These are phyloP conservation scores for Serendipita indica DNA, from an alignment of 768 basidiomycete species.

Conservation along the genomic window DNA sequence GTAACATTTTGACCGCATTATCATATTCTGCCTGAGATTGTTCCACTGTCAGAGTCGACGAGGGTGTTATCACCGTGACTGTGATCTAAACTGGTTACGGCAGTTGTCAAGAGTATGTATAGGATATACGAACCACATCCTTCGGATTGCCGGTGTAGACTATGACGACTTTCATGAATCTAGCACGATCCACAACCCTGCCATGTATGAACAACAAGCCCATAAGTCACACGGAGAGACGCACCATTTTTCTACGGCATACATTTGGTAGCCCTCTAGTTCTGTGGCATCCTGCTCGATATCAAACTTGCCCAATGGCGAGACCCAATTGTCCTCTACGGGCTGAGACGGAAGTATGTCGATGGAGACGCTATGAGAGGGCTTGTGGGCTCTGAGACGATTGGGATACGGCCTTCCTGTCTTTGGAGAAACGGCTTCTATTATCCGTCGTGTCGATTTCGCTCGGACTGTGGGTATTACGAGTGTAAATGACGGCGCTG, in stretches of 20 bases:
- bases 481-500: neutral
- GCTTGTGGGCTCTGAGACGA: neutral
- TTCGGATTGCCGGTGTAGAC: constrained; percentile 65
- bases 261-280: constrained; percentile 58
- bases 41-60: constrained; percentile 26
- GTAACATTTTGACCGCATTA: constrained; percentile 41
- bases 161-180: constrained; percentile 43
- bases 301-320: constrained; percentile 33
- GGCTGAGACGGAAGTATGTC: neutral
- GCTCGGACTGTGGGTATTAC: neutral
- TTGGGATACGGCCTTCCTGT: constrained; percentile 1
- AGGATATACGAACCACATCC: constrained; percentile 35
- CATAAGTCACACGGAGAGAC: neutral
- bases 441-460: neutral
- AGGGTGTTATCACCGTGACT: constrained; percentile 40
- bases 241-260: constrained; percentile 76
- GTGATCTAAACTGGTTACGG: constrained; percentile 31
- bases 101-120: constrained; percentile 7
- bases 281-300: constrained; percentile 34
- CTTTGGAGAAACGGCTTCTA: constrained; percentile 5
- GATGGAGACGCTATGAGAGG: constrained; percentile 15
- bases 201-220: too few species aligned
- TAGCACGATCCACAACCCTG: constrained; percentile 55
- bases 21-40: constrained; percentile 46
- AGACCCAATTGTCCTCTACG: constrained; percentile 27